Conservation (phyloP, 306 rosid species). For the Trichosanthes cucumerina region DNA sequence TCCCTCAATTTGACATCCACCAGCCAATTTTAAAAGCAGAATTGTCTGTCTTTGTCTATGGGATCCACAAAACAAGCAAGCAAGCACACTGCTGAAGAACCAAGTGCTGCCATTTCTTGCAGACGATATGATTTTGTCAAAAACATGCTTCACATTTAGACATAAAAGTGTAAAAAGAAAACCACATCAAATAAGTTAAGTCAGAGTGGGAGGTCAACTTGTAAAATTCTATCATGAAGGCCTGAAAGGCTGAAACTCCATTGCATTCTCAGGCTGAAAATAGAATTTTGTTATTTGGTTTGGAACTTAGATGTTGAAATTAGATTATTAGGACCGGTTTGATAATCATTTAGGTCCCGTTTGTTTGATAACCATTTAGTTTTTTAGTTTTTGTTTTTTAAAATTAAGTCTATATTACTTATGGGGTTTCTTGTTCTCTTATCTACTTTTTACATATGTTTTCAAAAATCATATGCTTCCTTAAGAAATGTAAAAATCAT, state of each 20-base stretch:
- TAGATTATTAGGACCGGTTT: neutral
- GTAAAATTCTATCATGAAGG: neutral
- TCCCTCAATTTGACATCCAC: neutral
- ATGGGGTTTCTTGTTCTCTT: too few species aligned
- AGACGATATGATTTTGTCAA: slow-evolving; percentile 4
- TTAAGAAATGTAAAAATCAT: too few species aligned
- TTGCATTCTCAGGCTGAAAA: neutral
- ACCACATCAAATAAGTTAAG: neutral
- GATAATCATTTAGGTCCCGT: too few species aligned
- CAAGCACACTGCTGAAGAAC: neutral
- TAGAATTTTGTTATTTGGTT: neutral
- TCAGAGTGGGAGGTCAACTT: slow-evolving; percentile 1
- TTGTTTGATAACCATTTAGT: too few species aligned
- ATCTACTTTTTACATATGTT: too few species aligned
- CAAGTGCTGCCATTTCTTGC: neutral
- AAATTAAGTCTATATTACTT: neutral
- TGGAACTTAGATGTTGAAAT: neutral
- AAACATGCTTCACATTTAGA: neutral
- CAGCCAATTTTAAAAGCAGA: neutral
- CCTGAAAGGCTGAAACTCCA: neutral
- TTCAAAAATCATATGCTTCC: too few species aligned
- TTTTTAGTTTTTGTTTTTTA: too few species aligned
- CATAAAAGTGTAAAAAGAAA: neutral
- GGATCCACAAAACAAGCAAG: slow-evolving; percentile 3
- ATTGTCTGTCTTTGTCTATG: slow-evolving; percentile 1